Evolutionary conservation across 2,329 filamentous ascomycete species (phyloP).

Genomic region (Gaeumannomyces sp.): DNA sequence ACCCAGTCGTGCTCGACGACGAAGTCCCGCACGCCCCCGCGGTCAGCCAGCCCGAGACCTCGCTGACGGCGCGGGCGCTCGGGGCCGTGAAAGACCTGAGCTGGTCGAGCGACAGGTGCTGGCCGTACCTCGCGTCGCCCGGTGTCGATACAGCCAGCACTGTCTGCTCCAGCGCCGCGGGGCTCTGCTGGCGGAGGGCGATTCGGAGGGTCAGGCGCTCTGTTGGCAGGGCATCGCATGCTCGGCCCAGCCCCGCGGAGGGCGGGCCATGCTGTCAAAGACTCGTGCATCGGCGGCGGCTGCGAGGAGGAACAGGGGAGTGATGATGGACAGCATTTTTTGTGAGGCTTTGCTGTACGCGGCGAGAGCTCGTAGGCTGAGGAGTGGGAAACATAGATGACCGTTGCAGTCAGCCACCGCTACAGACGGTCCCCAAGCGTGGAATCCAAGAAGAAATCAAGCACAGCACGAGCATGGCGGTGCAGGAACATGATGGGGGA

Average conservation of each 20-base stretch:
- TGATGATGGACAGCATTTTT: not conserved
- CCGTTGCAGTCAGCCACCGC: too few species aligned
- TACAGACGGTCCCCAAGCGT: too few species aligned
- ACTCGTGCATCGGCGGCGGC: conserved; percentile 24
- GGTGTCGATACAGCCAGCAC: conserved; percentile 58
- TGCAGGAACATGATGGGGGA: too few species aligned
- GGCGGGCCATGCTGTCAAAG: conserved; percentile 28
- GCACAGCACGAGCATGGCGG: too few species aligned
- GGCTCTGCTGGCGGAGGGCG: conserved; percentile 41
- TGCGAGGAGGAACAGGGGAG: not conserved
- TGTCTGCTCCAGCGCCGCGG: conserved; percentile 47
- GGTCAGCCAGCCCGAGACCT: conserved; percentile 50
- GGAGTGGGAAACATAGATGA: too few species aligned
- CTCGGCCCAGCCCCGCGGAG: conserved; percentile 33
- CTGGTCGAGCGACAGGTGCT: conserved; percentile 56
- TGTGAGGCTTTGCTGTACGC: not conserved
- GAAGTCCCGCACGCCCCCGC: conserved; percentile 36
- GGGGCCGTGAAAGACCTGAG: conserved; percentile 49
- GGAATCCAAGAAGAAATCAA: too few species aligned
- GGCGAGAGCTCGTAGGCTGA: too few species aligned
- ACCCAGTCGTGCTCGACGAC: conserved; percentile 54
- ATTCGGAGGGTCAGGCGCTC: conserved; percentile 41
- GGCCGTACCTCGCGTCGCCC: conserved; percentile 50
- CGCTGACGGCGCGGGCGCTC: conserved; percentile 36
- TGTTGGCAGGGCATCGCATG: conserved; percentile 18